Conservation (phyloP, 495 filamentous ascomycete genomes). For the Thozetella sp. region DNA sequence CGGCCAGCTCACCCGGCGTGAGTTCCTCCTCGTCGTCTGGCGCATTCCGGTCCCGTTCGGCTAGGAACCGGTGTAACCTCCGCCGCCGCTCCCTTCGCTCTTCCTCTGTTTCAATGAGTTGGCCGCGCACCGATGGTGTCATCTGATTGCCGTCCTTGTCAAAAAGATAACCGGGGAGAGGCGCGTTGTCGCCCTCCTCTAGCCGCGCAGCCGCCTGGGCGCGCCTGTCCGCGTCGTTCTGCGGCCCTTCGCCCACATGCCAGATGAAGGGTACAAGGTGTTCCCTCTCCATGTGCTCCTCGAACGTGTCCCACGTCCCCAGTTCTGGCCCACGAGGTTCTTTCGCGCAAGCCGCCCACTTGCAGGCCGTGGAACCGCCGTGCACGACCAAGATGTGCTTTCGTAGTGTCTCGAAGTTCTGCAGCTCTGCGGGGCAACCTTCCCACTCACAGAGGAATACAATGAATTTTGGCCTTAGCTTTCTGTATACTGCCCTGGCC, state of each 20-base stretch:
- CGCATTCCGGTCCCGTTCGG: constrained; percentile 34
- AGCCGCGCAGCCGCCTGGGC: not conserved
- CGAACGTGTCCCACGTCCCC: constrained; percentile 44
- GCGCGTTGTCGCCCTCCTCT: constrained; percentile 13
- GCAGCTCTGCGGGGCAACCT: constrained; percentile 67
- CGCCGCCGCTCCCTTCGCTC: constrained; percentile 30
- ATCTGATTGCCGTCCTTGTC: constrained; percentile 39
- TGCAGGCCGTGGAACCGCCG: constrained; percentile 18
- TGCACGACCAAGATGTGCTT: constrained; percentile 67
- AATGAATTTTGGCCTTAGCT: constrained; percentile 21
- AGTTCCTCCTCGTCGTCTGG: constrained; percentile 41
- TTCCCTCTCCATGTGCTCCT: constrained; percentile 57
- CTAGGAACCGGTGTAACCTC: constrained; percentile 25
- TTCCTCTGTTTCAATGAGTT: constrained; percentile 35
- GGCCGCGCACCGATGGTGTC: constrained; percentile 37
- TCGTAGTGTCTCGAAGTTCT: constrained; percentile 72
- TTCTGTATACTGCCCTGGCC: constrained; percentile 21
- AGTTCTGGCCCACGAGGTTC: constrained; percentile 16
- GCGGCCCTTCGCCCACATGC: constrained; percentile 65
- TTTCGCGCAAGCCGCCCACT: constrained; percentile 4
- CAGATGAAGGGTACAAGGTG: constrained; percentile 65
- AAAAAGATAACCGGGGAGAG: constrained; percentile 41
- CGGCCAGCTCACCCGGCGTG: constrained; percentile 15
- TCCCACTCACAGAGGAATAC: constrained; percentile 37
- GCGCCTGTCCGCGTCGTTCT: constrained; percentile 24